Percentiles rank a stretch among this genome's conserved stretches.
These are phyloP conservation scores for Sugiyamaella xylanicola DNA, from an alignment of 1,139 yeast genomes.

Conservation along the genomic window DNA sequence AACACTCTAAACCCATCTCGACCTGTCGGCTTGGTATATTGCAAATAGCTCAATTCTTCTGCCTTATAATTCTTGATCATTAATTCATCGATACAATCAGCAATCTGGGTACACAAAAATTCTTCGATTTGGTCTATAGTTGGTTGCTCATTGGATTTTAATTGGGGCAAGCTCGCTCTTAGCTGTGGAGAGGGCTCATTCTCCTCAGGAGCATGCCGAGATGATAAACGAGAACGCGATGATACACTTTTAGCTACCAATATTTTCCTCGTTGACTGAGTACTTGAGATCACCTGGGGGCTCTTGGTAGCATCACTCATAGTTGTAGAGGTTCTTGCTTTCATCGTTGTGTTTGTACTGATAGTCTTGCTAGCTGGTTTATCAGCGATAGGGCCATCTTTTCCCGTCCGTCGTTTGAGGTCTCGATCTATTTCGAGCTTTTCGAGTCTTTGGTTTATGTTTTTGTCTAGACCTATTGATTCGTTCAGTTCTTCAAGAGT, in stretches of 20 bases:
- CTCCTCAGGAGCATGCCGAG: conserved; percentile 3
- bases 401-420: not conserved
- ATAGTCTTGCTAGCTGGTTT: no score
- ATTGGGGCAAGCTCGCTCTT: not conserved
- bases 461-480: not conserved
- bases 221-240: not conserved
- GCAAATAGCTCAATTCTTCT: conserved; percentile 43
- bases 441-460: not conserved
- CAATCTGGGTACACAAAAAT: conserved; percentile 50
- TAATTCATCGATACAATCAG: conserved; percentile 54
- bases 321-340: not conserved
- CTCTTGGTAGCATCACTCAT: no score
- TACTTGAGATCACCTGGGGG: no score
- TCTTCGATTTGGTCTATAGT: conserved; percentile 34
- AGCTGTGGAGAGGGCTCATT: not conserved
- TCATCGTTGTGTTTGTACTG: not conserved
- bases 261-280: not conserved
- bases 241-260: conserved; percentile 3
- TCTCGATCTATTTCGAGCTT: not conserved
- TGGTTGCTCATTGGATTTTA: not conserved
- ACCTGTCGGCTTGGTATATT: not conserved
- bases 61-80: conserved; percentile 62
- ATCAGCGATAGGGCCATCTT: not conserved
- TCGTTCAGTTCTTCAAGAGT: conserved; percentile 10
- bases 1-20: conserved; percentile 41